Evolutionary conservation across 305 asterid species (phyloP).

Genomic region (Rubia balearica): DNA sequence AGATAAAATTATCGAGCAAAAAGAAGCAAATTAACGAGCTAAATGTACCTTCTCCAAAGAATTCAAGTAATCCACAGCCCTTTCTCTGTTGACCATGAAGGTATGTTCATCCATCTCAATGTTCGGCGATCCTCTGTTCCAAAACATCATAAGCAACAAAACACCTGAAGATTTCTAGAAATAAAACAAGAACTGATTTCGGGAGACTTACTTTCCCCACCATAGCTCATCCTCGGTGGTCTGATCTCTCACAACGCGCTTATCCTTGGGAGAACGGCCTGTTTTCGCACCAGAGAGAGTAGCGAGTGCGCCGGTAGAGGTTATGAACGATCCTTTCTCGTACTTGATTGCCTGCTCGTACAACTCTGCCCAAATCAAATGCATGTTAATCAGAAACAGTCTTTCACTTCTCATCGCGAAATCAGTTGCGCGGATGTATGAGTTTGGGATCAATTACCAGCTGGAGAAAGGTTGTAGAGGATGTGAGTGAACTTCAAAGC

Average conservation of each 20-base stretch:
- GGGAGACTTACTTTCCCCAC: conserved; percentile 89
- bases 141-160: neutral
- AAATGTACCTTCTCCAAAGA: conserved; percentile 75
- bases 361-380: conserved; percentile 34
- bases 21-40: too few species aligned
- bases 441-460: conserved; percentile 37
- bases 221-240: conserved; percentile 74
- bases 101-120: conserved; percentile 98
- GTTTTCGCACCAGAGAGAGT: conserved; percentile 94
- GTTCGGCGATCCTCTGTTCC: conserved; percentile 76
- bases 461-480: conserved; percentile 91
- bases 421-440: too few species aligned
- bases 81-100: conserved; percentile 83
- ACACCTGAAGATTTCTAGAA: neutral
- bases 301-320: conserved; percentile 80
- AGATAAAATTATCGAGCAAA: too few species aligned
- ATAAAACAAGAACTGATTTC: neutral
- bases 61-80: conserved; percentile 93
- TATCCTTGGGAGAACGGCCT: conserved; percentile 86
- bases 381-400: neutral
- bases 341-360: conserved; percentile 83
- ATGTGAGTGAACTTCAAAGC: conserved; percentile 83
- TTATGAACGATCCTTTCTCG: conserved; percentile 81
- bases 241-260: conserved; percentile 83
- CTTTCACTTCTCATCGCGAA: neutral